phyloP scores from a whole-genome alignment of 768 basidiomycete species.

The Pleurotus sapidus region DNA sequence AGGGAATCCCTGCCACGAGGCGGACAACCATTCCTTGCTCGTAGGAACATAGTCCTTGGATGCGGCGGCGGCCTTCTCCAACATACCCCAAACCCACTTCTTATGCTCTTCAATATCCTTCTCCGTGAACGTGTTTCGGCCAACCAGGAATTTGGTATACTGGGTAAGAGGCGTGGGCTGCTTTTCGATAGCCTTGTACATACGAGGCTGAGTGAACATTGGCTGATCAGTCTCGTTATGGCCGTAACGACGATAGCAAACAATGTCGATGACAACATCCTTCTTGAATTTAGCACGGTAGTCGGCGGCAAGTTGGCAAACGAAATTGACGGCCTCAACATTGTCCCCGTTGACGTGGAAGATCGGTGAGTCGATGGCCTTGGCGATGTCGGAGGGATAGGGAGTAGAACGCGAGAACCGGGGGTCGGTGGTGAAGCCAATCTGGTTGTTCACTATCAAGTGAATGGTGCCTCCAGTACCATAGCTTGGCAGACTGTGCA shows the following conservation, averaged over 20 bases:
- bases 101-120: slow-evolving; percentile 98
- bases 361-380: slow-evolving; percentile 96
- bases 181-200: slow-evolving; percentile 96
- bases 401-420: slow-evolving; percentile 97
- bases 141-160: slow-evolving; percentile 88
- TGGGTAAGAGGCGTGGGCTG: slow-evolving; percentile 90
- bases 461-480: slow-evolving; percentile 98
- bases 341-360: slow-evolving; percentile 99
- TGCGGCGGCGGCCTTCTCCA: slow-evolving; percentile 93
- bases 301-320: slow-evolving; percentile 96
- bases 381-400: slow-evolving; percentile 97
- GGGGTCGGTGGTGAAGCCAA: slow-evolving; percentile 98
- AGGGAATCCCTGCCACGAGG: slow-evolving; percentile 98
- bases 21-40: slow-evolving; percentile 95
- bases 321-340: slow-evolving; percentile 96
- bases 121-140: slow-evolving; percentile 91
- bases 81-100: slow-evolving; percentile 99
- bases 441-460: slow-evolving; percentile 98
- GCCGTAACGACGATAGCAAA: slow-evolving; percentile 98
- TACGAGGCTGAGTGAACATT: slow-evolving; percentile 96
- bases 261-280: slow-evolving; percentile 97
- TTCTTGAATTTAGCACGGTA: slow-evolving; percentile 98
- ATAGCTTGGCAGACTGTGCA: slow-evolving; percentile 92
- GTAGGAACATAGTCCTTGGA: slow-evolving; percentile 96
- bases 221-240: slow-evolving; percentile 99